These are phyloP conservation scores for Penicillium lagena DNA, from an alignment of 495 filamentous ascomycete species.

Conservation along the genomic window DNA sequence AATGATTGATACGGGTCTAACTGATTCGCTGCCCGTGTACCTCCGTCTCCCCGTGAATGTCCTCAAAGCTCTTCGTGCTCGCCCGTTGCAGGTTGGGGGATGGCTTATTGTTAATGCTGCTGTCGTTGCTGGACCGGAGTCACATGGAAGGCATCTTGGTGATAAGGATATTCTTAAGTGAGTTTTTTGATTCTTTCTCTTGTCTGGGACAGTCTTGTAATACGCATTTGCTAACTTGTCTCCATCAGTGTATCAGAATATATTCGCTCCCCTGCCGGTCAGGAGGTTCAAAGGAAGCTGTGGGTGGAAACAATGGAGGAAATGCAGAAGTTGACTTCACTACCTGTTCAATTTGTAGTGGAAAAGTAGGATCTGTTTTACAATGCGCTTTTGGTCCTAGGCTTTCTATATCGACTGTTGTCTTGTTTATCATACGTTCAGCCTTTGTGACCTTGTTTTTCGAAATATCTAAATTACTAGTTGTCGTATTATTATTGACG, in stretches of 20 bases:
- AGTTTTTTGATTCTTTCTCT: not conserved
- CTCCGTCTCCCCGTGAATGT: conserved; percentile 1
- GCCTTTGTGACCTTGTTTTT: too few species aligned
- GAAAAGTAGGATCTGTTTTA: too few species aligned
- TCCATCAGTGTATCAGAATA: conserved; percentile 4
- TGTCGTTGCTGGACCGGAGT: conserved; percentile 4
- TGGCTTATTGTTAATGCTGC: conserved; percentile 10
- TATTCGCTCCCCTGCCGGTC: conserved; percentile 3
- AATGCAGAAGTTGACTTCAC: conserved; percentile 1
- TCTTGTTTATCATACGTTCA: not conserved
- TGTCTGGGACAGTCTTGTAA: not conserved
- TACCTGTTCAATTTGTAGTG: too few species aligned
- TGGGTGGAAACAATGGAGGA: conserved; percentile 10
- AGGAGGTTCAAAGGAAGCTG: conserved; percentile 3
- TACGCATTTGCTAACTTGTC: not conserved
- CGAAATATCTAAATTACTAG: too few species aligned
- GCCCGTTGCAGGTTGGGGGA: conserved; percentile 6
- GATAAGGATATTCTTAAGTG: conserved; percentile 9
- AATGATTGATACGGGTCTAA: conserved; percentile 10
- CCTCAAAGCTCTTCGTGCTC: conserved; percentile 4
- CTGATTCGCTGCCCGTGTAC: conserved; percentile 2
- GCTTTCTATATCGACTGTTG: not conserved
- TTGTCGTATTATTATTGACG: too few species aligned
- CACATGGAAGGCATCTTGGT: conserved; percentile 7
- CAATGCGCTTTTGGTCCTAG: not conserved